A percentile compares a stretch with the other conserved stretches of the same genome.
These are phyloP conservation scores for Coemansia sp. DNA, from an alignment of 192 early-diverging fungal genomes.

Conservation along the genomic window DNA sequence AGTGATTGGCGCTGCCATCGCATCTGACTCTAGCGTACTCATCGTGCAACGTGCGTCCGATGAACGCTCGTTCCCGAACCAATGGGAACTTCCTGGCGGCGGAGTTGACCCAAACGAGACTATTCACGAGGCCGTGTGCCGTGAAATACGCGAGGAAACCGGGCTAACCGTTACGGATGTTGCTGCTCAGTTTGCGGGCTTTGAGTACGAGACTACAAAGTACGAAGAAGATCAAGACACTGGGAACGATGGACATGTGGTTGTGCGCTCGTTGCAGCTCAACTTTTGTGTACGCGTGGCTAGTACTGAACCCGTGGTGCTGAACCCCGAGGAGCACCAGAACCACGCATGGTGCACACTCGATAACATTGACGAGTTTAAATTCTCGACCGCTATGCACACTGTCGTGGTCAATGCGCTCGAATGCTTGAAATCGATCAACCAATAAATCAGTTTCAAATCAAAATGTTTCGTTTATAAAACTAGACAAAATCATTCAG, in stretches of 20 bases:
- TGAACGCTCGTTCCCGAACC: slow-evolving; percentile 45
- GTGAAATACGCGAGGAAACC: slow-evolving; percentile 52
- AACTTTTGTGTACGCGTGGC: slow-evolving; percentile 40
- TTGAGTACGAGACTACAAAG: slow-evolving; percentile 37
- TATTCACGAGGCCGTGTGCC: slow-evolving; percentile 32
- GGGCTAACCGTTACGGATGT: slow-evolving; percentile 27
- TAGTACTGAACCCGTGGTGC: neutral
- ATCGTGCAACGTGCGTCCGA: slow-evolving; percentile 44
- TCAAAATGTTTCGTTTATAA: neutral
- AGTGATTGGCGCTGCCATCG: slow-evolving; percentile 42
- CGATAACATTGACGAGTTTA: slow-evolving; percentile 28
- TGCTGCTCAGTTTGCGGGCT: slow-evolving; percentile 34
- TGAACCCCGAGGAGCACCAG: slow-evolving; percentile 44
- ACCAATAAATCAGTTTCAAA: neutral
- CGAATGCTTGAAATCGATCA: neutral
- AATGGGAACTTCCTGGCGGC: slow-evolving; percentile 54
- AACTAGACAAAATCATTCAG: neutral
- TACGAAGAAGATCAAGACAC: slow-evolving; percentile 24
- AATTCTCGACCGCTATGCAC: slow-evolving; percentile 36
- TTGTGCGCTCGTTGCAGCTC: slow-evolving; percentile 37
- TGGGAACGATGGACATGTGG: neutral
- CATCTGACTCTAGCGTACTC: slow-evolving; percentile 17
- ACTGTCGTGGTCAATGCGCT: slow-evolving; percentile 37
- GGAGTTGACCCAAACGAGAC: slow-evolving; percentile 43
- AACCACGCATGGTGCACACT: slow-evolving; percentile 17